Evolutionary conservation across 768 basidiomycete species (phyloP), one percentile per base, ranked within the genome.

Genomic region (Rhodocollybia butyracea): DNA sequence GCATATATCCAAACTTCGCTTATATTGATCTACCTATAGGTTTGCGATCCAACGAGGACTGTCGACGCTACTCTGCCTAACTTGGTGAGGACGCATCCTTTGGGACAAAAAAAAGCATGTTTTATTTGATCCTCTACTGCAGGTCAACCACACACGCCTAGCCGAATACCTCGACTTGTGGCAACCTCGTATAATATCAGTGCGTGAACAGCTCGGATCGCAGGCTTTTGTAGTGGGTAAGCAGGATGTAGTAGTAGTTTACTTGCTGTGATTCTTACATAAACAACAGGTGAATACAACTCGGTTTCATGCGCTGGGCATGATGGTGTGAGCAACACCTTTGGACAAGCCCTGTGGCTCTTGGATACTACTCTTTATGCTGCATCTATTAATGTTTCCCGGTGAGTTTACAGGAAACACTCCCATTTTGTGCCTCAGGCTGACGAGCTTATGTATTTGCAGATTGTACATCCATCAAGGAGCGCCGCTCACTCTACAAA

Each of bases 391-490:
- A 80, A 82, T 54, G 66, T 81, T 36, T 79, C 79, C 29, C n/a
- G n/a, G n/a, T n/a, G n/a, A n/a, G n/a, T n/a, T n/a, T n/a, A n/a
- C n/a, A 70, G 76, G 76, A 76, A 58, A 5, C 68, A n/a, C 21
- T 26, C 15, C 32, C 39, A 5, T 22, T 4, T 24, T n/a, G n/a
- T 39, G 31, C 34, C 26, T 51, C 12, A 39, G 24, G 32, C n/a
- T 22, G 15, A 41, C 15, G 7, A 52, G 26, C 26, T 41, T 32
- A 13, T 38, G 46, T n/a, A n/a, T n/a, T n/a, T n/a, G n/a, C n/a
- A 81, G 80, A 30, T 48, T 83, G 45, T 81, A 79, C 51, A 70
- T 78, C n/a, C 80, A 82, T 56, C 80, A 81, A 68, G 80, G 81
- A 7, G 80, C 77, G 1, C 79, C 80, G 3, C 69, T 80, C 24